Evolutionary conservation across 805 yeast species (phyloP).

Genomic region (Candida montana): DNA sequence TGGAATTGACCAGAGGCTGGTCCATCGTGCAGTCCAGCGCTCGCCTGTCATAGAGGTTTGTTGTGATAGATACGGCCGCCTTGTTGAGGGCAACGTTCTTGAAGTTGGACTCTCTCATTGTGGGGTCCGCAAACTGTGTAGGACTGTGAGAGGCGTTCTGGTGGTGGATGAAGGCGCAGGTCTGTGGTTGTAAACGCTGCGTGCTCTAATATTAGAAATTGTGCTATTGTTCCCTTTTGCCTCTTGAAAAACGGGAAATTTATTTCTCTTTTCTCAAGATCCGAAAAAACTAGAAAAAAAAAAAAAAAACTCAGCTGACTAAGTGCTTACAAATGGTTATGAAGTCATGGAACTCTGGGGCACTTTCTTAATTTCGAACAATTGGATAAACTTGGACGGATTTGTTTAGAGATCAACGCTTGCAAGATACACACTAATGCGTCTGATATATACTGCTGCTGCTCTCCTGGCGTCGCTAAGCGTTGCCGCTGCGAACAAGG

Average conservation of each 20-base stretch:
- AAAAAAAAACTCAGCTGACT: too few relatives aligned
- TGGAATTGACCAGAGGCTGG: conserved; percentile 84
- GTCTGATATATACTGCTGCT: neutral
- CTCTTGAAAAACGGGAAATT: neutral
- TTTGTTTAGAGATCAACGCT: too few relatives aligned
- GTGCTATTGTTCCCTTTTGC: neutral
- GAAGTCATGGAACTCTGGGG: too few relatives aligned
- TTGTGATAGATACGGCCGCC: conserved; percentile 89
- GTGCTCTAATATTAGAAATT: too few relatives aligned
- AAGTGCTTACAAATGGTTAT: too few relatives aligned
- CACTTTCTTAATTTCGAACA: too few relatives aligned
- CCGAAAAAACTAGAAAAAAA: too few relatives aligned
- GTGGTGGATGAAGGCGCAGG: too few relatives aligned
- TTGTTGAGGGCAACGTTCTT: conserved; percentile 71
- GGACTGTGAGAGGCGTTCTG: neutral
- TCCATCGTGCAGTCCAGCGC: conserved; percentile 89
- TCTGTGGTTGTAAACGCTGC: neutral
- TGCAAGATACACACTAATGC: neutral
- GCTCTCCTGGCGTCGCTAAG: conserved; percentile 1
- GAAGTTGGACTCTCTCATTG: conserved; percentile 88
- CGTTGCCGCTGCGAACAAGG: conserved; percentile 33
- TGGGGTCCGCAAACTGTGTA: neutral
- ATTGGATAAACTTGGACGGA: too few relatives aligned
- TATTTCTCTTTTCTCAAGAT: too few relatives aligned
- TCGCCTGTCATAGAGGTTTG: conserved; percentile 84